Percentiles rank a stretch among this genome's conserved stretches.
These are phyloP conservation scores for Boletus vermiculosoides DNA, from an alignment of 768 basidiomycete genomes.

Conservation along the genomic window DNA sequence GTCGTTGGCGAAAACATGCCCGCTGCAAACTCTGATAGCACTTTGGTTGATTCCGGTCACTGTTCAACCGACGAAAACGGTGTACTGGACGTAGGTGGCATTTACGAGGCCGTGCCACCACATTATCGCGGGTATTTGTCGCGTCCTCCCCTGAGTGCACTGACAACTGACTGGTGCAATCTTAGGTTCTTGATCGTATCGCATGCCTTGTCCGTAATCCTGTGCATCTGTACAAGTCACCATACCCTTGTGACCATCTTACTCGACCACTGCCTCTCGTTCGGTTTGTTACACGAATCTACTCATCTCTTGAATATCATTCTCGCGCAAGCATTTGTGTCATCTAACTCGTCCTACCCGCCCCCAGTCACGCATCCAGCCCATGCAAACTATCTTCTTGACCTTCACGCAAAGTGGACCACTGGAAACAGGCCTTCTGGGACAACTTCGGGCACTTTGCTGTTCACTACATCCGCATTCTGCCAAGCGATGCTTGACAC, in stretches of 20 bases:
- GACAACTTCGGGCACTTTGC: neutral
- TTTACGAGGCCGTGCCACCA: conserved; percentile 55
- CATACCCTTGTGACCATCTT: conserved; percentile 49
- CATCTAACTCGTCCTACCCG: conserved; percentile 21
- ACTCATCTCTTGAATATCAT: conserved; percentile 41
- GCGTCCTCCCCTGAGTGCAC: neutral
- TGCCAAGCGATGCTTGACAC: conserved; percentile 19
- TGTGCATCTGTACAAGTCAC: conserved; percentile 45
- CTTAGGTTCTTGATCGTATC: conserved; percentile 48
- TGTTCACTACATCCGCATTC: conserved; percentile 31
- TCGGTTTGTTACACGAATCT: conserved; percentile 44
- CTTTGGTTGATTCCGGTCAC: conserved; percentile 20
- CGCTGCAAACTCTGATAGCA: conserved; percentile 11
- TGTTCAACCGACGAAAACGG: conserved; percentile 27
- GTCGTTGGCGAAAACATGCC: conserved; percentile 49
- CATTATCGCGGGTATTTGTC: conserved; percentile 47
- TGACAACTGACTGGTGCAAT: conserved; percentile 2
- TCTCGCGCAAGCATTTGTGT: conserved; percentile 39
- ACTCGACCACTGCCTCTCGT: conserved; percentile 49
- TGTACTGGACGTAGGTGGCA: conserved; percentile 30
- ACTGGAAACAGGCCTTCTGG: conserved; percentile 7
- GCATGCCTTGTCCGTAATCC: conserved; percentile 50
- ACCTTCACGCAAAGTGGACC: conserved; percentile 44
- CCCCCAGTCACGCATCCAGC: conserved; percentile 43
- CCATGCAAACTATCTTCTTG: conserved; percentile 47